Evolutionary conservation across 495 filamentous ascomycete genomes (phyloP).

Genomic region (Neurospora pannonica): DNA sequence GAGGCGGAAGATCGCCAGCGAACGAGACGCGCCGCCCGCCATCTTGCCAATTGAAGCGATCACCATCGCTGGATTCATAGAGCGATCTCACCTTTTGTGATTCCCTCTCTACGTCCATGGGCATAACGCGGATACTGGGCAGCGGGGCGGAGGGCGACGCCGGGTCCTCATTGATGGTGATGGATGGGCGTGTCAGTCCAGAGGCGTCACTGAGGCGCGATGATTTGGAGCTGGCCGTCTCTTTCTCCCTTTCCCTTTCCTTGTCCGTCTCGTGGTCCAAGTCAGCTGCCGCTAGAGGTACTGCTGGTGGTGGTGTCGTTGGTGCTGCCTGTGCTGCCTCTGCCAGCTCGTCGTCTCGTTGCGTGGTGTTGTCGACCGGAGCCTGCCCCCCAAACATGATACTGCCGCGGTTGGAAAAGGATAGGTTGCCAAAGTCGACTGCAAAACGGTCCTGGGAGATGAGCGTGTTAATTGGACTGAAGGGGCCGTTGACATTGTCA

Average conservation of each 20-base stretch:
- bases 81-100: slow-evolving; percentile 84
- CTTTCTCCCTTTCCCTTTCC: not conserved
- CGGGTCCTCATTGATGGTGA: slow-evolving; percentile 6
- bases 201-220: not conserved
- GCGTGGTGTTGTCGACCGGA: slow-evolving; percentile 1
- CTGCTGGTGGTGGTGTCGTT: not conserved
- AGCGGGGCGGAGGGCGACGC: slow-evolving; percentile 6
- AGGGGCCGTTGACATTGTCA: slow-evolving; percentile 5
- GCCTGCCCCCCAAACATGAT: slow-evolving; percentile 46
- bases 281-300: not conserved
- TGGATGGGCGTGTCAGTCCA: not conserved
- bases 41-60: slow-evolving; percentile 45
- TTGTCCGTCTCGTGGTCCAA: not conserved
- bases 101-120: slow-evolving; percentile 74
- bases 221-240: not conserved
- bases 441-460: slow-evolving; percentile 45
- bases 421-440: slow-evolving; percentile 39
- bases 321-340: not conserved
- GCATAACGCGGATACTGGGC: slow-evolving; percentile 48
- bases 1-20: slow-evolving; percentile 30
- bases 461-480: slow-evolving; percentile 38
- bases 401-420: slow-evolving; percentile 55
- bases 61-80: slow-evolving; percentile 65
- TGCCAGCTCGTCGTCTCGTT: not conserved
- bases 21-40: slow-evolving; percentile 37